Percentiles rank a stretch among this genome's conserved stretches.
phyloP scores from a whole-genome alignment of 768 basidiomycete genomes.

The Pisolithus orientalis region DNA sequence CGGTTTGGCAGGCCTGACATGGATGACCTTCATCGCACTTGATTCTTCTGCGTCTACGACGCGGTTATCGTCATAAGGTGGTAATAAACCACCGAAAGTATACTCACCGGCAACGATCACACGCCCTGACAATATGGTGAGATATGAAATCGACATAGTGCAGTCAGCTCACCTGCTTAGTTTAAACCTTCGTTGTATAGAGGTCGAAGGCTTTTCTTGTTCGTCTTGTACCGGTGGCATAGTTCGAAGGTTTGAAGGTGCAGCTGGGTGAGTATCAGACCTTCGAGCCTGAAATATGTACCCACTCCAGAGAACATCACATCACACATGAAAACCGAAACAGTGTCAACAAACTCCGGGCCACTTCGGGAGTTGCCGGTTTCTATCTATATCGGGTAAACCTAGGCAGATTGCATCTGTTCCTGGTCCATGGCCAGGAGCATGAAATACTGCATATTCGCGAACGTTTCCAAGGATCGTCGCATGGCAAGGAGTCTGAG shows the following conservation, averaged over 20 bases:
- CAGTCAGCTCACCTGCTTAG: slow-evolving; percentile 60
- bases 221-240: slow-evolving; percentile 28
- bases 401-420: slow-evolving; percentile 9
- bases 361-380: slow-evolving; percentile 23
- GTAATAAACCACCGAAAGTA: background rate
- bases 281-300: slow-evolving; percentile 23
- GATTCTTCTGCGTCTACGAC: slow-evolving; percentile 65
- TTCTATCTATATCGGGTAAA: slow-evolving; percentile 23
- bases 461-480: slow-evolving; percentile 15
- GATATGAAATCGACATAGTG: background rate
- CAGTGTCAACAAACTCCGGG: slow-evolving; percentile 11
- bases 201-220: slow-evolving; percentile 41
- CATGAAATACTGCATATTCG: slow-evolving; percentile 6
- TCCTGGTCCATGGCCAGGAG: slow-evolving; percentile 11
- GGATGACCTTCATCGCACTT: slow-evolving; percentile 88
- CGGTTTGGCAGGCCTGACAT: slow-evolving; percentile 81
- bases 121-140: slow-evolving; percentile 49
- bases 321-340: slow-evolving; percentile 2
- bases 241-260: slow-evolving; percentile 5
- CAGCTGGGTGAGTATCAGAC: background rate
- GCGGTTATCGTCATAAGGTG: background rate
- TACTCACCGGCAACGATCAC: slow-evolving; percentile 85
- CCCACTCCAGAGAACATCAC: slow-evolving; percentile 8
- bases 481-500: slow-evolving; percentile 20
- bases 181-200: slow-evolving; percentile 74